Conservation (phyloP, 352 stramenopile species). For the Globisporangium nodosum region DNA sequence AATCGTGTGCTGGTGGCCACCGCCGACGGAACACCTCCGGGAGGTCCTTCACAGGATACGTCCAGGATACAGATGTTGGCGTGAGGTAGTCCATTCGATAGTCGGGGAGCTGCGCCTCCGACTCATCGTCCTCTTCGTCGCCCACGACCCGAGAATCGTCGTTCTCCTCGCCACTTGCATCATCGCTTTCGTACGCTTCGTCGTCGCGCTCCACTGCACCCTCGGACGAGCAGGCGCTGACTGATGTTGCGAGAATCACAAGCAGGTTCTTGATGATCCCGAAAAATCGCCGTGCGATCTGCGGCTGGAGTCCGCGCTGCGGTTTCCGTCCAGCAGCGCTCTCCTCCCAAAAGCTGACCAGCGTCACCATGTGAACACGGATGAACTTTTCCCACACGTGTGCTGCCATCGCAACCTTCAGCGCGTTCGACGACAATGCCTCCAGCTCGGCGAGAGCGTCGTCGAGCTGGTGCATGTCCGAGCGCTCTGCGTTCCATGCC, state of each 20-base stretch:
- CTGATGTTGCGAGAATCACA: conserved; percentile 26
- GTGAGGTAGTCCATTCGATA: conserved; percentile 48
- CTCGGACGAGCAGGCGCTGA: conserved; percentile 16
- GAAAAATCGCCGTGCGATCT: conserved; percentile 75
- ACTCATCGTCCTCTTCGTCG: conserved; percentile 11
- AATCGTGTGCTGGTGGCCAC: conserved; percentile 56
- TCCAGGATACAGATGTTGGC: conserved; percentile 32
- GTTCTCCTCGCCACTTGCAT: conserved; percentile 9
- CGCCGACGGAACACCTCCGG: conserved; percentile 29
- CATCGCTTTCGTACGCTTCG: conserved; percentile 9
- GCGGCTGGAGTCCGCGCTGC: conserved; percentile 64
- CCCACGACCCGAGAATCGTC: conserved; percentile 14
- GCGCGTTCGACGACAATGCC: conserved; percentile 22
- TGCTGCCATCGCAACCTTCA: conserved; percentile 58
- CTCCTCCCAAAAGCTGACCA: conserved; percentile 83
- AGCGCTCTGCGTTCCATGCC: conserved; percentile 78
- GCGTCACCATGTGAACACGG: conserved; percentile 69
- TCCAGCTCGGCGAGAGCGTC: conserved; percentile 66
- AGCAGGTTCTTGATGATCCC: conserved; percentile 66
- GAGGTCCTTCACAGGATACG: conserved; percentile 41
- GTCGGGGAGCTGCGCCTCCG: conserved; percentile 6
- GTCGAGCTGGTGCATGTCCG: conserved; percentile 80
- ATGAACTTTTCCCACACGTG: conserved; percentile 83
- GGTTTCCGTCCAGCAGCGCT: conserved; percentile 57
- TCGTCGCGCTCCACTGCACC: not conserved